Base-by-base conservation (phyloP, 441 rosid genomes). In the Hypseocharis bilobata region DNA sequence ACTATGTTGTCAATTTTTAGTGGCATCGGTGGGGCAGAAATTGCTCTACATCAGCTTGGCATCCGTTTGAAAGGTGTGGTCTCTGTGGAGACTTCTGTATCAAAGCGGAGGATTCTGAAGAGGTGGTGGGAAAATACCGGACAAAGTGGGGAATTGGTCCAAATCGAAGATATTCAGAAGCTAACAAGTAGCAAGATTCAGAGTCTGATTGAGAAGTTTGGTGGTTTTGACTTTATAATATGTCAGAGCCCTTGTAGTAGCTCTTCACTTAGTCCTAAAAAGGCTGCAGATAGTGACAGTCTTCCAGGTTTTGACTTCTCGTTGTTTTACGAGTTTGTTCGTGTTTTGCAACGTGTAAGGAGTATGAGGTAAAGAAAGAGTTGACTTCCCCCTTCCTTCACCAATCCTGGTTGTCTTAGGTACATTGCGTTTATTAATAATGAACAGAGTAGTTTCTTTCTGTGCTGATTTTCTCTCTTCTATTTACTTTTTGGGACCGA, bases 11-110 rank as follows among this genome's bases (percentile, higher is more conserved):
- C 97, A 13, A 30, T 88, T 63, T 91, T 86, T 66, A 82, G 85
- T 13, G 95, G 98, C 47, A 80, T 86, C 0, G 96, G 95, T 20
- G 98, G 98, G 30, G 89, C 84, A 3, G 92, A 84, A 73, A 76
- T 87, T 28, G 71, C 90, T 19, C 71, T 91, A 60, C 72, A 81
- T 77, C 86, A 84, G n/a, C 97, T 88, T n/a, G 92, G 95, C 54
- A 77, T 91, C 63, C 85, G 3, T 60, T 70, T 93, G 78, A 88
- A 87, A 70, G 88, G 79, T 14, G 84, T 87, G 26, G 91, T 86
- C 71, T 83, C 87, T 0, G 78, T 93, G 36, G 99, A 93, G 73
- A 62, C 72, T n/a, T 78, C 78, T 49, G 90, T 80, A 75, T 49
- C 68, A 36, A 85, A 80, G 63, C 83, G 85, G 54, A 83, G 60